Evolutionary conservation across 2,329 filamentous ascomycete genomes (phyloP), one percentile per base, ranked within the genome.

Genomic region (Incumbomyces lentus): DNA sequence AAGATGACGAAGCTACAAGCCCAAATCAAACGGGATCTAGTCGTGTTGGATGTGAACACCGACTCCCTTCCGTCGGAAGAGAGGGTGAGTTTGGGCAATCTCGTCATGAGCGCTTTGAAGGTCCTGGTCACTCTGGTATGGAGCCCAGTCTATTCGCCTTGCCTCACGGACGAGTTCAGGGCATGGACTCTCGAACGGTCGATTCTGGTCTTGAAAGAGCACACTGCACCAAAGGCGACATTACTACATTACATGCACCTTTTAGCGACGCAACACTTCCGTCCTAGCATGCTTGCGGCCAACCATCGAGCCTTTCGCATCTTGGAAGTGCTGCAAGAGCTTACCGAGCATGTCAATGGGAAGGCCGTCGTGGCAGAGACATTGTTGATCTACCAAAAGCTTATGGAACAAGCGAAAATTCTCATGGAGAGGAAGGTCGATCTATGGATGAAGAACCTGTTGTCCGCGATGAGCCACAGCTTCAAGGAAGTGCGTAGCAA

Each of bases 21-120:
- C 49, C 95, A 88, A 60, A 86, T 96, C 46, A 80, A 84, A 58
- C 77, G 89, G 49, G 92, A 98, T 60, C 72, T 95, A 18, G 26
- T 51, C 2, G 48, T 49, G 33, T 49, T 49, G 40, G 49, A 46
- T 16, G 44, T 43, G 19, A 44, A 49, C 13, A 31, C 47, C 10
- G 75, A 73, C 6, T 73, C 79, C 10, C 80, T 78, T 53, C 72
- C 75, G 31, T 61, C 72, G 5, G 68, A 74, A 49, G 74, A 78
- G 42, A 22, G 42, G 16, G 13, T 38, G 22, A 45, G 42, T 33
- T 30, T 31, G 26, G 33, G 34, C 11, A 82, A 82, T 37, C 73
- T 96, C 11, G 74, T 82, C 40, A 82, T 82, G 44, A 84, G 93
- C 55, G 84, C 88, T 2, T 69, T 95, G 44, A 86, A 81, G 49